phyloP scores from a whole-genome alignment of 2,329 filamentous ascomycete genomes.

The Ophiocordyceps camponoti-floridani region DNA sequence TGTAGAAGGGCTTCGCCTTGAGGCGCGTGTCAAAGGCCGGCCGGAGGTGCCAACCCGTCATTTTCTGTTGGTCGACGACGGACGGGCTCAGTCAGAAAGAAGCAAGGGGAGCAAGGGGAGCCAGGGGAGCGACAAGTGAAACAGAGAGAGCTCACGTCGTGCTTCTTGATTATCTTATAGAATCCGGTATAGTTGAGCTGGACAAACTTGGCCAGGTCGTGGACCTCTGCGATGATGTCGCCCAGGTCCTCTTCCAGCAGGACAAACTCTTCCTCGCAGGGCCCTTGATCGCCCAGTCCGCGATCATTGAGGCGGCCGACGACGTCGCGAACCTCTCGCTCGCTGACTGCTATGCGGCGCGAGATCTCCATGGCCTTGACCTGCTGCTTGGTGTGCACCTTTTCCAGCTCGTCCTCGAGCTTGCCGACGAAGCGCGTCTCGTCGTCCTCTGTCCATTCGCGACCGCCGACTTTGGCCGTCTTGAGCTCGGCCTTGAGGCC shows the following conservation, averaged over 20 bases:
- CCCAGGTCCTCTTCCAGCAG: slow-evolving; percentile 86
- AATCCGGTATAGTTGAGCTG: slow-evolving; percentile 98
- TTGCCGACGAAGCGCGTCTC: slow-evolving; percentile 74
- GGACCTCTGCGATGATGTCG: slow-evolving; percentile 95
- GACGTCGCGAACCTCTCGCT: slow-evolving; percentile 80
- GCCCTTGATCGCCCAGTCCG: slow-evolving; percentile 36
- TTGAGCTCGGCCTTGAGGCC: slow-evolving; percentile 78
- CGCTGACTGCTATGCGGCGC: slow-evolving; percentile 69
- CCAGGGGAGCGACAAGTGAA: not conserved
- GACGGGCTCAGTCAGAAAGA: slow-evolving; percentile 3
- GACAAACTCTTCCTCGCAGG: slow-evolving; percentile 84
- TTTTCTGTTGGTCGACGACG: slow-evolving; percentile 72
- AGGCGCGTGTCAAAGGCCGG: slow-evolving; percentile 91
- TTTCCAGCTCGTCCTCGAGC: slow-evolving; percentile 85
- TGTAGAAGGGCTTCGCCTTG: slow-evolving; percentile 95
- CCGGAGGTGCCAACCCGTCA: slow-evolving; percentile 80
- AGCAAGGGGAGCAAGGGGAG: not conserved
- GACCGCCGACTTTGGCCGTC: slow-evolving; percentile 40
- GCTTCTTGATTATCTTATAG: slow-evolving; percentile 99
- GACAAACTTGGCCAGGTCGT: slow-evolving; percentile 94
- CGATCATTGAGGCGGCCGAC: slow-evolving; percentile 55
- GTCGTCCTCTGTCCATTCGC: slow-evolving; percentile 77
- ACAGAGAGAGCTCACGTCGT: slow-evolving; percentile 47
- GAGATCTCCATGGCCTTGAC: slow-evolving; percentile 95
- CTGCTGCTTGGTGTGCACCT: slow-evolving; percentile 94